Base-by-base conservation (phyloP, 2,329 filamentous ascomycete genomes). In the Didymella lethalis region DNA sequence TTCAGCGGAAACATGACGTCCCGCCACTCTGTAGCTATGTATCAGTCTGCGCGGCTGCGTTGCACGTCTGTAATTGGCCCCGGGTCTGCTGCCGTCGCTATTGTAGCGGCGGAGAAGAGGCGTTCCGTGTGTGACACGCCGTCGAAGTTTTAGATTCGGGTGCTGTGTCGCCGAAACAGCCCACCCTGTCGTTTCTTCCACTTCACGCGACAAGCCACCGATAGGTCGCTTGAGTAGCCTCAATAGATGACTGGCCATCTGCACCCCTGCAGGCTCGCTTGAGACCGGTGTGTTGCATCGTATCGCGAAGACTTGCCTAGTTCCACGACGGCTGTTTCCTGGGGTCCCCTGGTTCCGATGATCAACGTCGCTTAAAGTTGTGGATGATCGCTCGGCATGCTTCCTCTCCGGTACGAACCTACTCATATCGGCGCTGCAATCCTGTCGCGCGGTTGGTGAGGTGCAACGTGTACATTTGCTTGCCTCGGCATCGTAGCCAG, bases 1-100 rank as follows among this genome's bases (percentile, higher is more conserved):
- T 16, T 40, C 49, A 48, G 55, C 55, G 55, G 55, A 58, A 52
- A 53, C 55, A 58, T 32, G 10, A 29, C 55, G 38, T 40, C 56
- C 55, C 56, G 56, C 31, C 25, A 40, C 25, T 41, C 38, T 10
- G 23, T 28, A 8, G 29, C 46, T 26, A 25, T 45, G 50, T 46
- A 12, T 45, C 45, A 58, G 55, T 54, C 45, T 46, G 55, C 49
- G 55, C 55, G 40, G 31, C 29, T 41, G 40, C 38, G 7, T 28
- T 46, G 40, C 44, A 45, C 7, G 49, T 36, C 45, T 54, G 54
- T 31, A 46, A 59, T 59, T 59, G 56, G 56, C 26, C 16, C 48
- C 25, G 28, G 14, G 20, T 18, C n/a, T 38, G 49, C 45, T 46
- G 32, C 31, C 49, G 11, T 50, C 38, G 46, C 31, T 31, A n/a